phyloP scores from a whole-genome alignment of 805 yeast species.

The Wickerhamiella dianesei region DNA sequence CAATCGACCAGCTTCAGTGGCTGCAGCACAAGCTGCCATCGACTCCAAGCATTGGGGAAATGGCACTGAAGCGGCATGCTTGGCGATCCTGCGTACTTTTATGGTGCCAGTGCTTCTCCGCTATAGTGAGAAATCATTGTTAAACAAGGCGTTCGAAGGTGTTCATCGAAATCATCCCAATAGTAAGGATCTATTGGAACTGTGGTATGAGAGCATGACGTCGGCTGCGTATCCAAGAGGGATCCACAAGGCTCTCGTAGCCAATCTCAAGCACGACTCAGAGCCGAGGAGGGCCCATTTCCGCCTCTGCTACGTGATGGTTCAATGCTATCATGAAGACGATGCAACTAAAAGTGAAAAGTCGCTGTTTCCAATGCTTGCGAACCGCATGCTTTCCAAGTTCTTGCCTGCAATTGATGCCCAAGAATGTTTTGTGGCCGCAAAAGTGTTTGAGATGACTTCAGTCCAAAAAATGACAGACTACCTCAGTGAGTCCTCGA shows the following conservation, averaged over 20 bases:
- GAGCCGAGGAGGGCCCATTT: constrained; percentile 15
- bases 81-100: constrained; percentile 23
- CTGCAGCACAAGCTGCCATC: constrained; percentile 11
- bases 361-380: constrained; percentile 45
- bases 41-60: constrained; percentile 9
- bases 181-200: constrained; percentile 15
- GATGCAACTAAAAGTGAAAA: constrained; percentile 33
- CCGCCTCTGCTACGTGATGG: constrained; percentile 34
- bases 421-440: constrained; percentile 55
- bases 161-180: constrained; percentile 14
- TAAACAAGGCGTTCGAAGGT: constrained; percentile 16
- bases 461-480: constrained; percentile 28
- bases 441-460: constrained; percentile 33
- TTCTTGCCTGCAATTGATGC: constrained; percentile 39
- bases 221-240: constrained; percentile 12
- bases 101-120: constrained; percentile 16
- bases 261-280: constrained; percentile 16
- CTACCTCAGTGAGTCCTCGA: constrained; percentile 15
- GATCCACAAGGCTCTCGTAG: constrained; percentile 18
- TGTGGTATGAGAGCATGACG: constrained; percentile 16
- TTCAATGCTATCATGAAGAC: constrained; percentile 25
- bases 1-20: constrained; percentile 9
- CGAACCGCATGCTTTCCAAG: constrained; percentile 41
- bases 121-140: constrained; percentile 23
- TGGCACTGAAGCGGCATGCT: neutral